A percentile compares a stretch with the other conserved stretches of the same genome.
Conservation (phyloP, 1,284 basidiomycete species). For the Fereydounia khargensis region DNA sequence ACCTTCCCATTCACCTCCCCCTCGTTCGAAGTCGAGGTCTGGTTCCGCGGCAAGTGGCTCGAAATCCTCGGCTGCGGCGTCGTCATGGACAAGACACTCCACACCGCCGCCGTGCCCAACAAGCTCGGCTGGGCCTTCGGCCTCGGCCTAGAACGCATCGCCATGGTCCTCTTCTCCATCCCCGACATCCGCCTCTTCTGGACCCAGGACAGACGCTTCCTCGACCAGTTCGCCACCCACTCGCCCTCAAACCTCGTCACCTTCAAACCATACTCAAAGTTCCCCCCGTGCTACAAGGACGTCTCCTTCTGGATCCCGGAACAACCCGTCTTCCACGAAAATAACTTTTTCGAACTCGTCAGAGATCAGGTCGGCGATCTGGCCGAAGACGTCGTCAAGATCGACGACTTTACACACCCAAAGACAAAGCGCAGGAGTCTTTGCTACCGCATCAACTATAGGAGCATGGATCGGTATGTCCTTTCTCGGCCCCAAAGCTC, state of each 20-base stretch:
- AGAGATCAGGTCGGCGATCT: constrained; percentile 87
- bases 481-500: too few relatives aligned
- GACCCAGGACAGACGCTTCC: constrained; percentile 84
- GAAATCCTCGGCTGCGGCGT: constrained; percentile 95
- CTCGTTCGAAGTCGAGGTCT: constrained; percentile 95
- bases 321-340: constrained; percentile 71
- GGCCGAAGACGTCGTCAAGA: constrained; percentile 83
- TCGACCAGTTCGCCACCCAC: constrained; percentile 79
- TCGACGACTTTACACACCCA: constrained; percentile 88
- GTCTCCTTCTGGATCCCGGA: constrained; percentile 65
- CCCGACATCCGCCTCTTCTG: constrained; percentile 99
- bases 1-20: constrained; percentile 97
- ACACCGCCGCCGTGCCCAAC: constrained; percentile 65
- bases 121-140: constrained; percentile 98
- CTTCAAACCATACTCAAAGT: constrained; percentile 54
- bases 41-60: constrained; percentile 93
- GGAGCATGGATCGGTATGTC: constrained; percentile 87
- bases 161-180: constrained; percentile 95
- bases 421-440: constrained; percentile 76
- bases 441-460: constrained; percentile 89
- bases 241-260: constrained; percentile 35
- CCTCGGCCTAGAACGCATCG: constrained; percentile 92
- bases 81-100: constrained; percentile 81
- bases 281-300: constrained; percentile 56
- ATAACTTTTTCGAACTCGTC: constrained; percentile 94